Conservation (phyloP, 1,284 basidiomycete genomes). For the Cystobasidiaceae sp. region DNA sequence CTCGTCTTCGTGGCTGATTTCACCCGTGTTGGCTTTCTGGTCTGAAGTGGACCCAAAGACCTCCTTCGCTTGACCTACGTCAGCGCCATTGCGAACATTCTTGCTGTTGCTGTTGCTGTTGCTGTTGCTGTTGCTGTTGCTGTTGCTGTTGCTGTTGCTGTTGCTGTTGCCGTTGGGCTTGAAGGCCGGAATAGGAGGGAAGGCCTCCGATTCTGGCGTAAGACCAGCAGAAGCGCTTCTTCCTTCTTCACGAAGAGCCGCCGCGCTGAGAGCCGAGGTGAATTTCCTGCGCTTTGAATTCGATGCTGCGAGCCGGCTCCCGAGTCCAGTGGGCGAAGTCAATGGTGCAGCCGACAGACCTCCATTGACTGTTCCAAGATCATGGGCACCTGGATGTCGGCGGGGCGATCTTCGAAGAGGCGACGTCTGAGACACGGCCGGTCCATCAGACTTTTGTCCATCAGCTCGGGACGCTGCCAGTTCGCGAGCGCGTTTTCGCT, state of each 20-base stretch:
- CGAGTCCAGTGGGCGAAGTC: neutral
- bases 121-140: too few relatives aligned
- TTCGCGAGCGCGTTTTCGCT: neutral
- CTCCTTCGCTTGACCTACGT: constrained; percentile 6
- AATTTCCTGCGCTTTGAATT: constrained; percentile 19
- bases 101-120: neutral
- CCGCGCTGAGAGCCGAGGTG: constrained; percentile 13
- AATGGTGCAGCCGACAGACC: neutral
- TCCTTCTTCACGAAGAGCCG: constrained; percentile 19
- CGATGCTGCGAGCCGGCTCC: neutral
- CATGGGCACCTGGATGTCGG: neutral
- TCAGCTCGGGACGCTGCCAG: too few relatives aligned
- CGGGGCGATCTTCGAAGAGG: constrained; percentile 24
- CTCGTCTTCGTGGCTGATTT: constrained; percentile 13
- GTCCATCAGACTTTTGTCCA: too few relatives aligned
- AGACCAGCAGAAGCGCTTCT: neutral
- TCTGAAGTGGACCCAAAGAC: neutral
- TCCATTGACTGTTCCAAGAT: constrained; percentile 6
- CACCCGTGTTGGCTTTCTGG: neutral
- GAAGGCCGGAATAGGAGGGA: too few relatives aligned
- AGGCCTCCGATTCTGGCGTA: neutral
- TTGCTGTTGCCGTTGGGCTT: too few relatives aligned
- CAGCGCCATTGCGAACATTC: neutral
- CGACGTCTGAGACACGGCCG: constrained; percentile 7
- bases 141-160: neutral